A percentile compares a stretch with the other conserved stretches of the same genome.
phyloP scores from a whole-genome alignment of 768 basidiomycete species.

The Melanogaster broomeanus region DNA sequence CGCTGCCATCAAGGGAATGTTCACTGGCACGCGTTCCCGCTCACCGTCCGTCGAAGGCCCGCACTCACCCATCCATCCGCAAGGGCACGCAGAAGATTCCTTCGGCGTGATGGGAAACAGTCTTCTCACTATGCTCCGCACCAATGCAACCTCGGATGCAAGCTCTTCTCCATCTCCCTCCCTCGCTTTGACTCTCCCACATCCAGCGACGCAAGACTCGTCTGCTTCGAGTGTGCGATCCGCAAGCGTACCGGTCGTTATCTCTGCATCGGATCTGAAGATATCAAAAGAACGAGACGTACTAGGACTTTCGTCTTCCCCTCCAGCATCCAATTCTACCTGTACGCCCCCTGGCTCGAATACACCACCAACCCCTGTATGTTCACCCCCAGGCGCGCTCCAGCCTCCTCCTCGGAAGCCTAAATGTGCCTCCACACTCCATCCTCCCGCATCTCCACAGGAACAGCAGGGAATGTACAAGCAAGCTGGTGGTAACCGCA shows the following conservation, averaged over 20 bases:
- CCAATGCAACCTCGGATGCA: conserved; percentile 36
- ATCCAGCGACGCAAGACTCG: conserved; percentile 15
- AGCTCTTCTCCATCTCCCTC: conserved; percentile 26
- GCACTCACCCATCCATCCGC: conserved; percentile 36
- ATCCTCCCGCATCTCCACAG: not conserved
- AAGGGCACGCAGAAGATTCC: conserved; percentile 48
- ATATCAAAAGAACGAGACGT: conserved; percentile 40
- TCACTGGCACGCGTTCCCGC: conserved; percentile 27
- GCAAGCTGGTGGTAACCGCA: conserved; percentile 26
- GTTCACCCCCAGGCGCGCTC: conserved; percentile 35
- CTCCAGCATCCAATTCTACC: conserved; percentile 12
- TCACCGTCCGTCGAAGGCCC: conserved; percentile 44
- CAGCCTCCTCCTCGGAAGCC: conserved; percentile 34
- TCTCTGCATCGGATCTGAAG: conserved; percentile 35
- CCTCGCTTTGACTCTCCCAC: conserved; percentile 32
- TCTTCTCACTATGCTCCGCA: conserved; percentile 52
- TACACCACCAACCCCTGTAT: conserved; percentile 17
- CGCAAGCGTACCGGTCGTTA: conserved; percentile 16
- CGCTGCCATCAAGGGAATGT: conserved; percentile 20
- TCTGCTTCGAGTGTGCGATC: conserved; percentile 30
- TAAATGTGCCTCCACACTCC: conserved; percentile 16
- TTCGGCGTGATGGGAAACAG: conserved; percentile 57
- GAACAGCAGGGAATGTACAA: conserved; percentile 23
- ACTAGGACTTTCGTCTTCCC: conserved; percentile 14
- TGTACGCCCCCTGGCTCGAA: conserved; percentile 33